These are phyloP conservation scores for Bombardia bombarda DNA, from an alignment of 495 filamentous ascomycete species.

Conservation along the genomic window DNA sequence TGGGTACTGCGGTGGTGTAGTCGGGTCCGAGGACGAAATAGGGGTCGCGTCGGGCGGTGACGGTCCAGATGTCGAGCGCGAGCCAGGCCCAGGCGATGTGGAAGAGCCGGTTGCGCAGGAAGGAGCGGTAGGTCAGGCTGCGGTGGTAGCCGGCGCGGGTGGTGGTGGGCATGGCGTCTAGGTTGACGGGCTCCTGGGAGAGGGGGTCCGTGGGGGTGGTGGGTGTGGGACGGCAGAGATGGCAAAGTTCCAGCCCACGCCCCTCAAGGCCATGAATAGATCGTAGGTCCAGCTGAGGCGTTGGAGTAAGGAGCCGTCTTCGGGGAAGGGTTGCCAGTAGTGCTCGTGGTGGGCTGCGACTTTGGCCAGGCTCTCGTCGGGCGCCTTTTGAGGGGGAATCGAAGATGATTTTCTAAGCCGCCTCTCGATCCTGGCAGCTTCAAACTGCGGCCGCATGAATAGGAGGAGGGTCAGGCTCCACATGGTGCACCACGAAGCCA, in stretches of 20 bases:
- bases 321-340: slow-evolving; percentile 69
- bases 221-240: slow-evolving; percentile 11
- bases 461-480: slow-evolving; percentile 57
- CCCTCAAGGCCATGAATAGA: slow-evolving; percentile 59
- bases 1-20: slow-evolving; percentile 6
- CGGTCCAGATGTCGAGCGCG: slow-evolving; percentile 56
- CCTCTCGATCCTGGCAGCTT: slow-evolving; percentile 57
- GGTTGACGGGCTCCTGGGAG: neutral
- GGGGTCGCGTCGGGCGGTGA: slow-evolving; percentile 59
- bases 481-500: slow-evolving; percentile 56
- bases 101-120: slow-evolving; percentile 40
- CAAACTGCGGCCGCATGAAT: slow-evolving; percentile 55
- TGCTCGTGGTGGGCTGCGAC: slow-evolving; percentile 31
- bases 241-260: slow-evolving; percentile 64
- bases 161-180: slow-evolving; percentile 9
- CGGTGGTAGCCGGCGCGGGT: slow-evolving; percentile 26
- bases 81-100: slow-evolving; percentile 50
- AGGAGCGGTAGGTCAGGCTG: slow-evolving; percentile 28
- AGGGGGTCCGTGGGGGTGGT: neutral
- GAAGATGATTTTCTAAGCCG: neutral
- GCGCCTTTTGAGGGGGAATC: slow-evolving; percentile 18
- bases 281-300: slow-evolving; percentile 68
- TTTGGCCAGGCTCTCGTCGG: slow-evolving; percentile 17
- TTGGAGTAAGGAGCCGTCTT: slow-evolving; percentile 39
- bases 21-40: slow-evolving; percentile 55